Conservation (phyloP, 768 basidiomycete species). For the Saitozyma podzolica region DNA sequence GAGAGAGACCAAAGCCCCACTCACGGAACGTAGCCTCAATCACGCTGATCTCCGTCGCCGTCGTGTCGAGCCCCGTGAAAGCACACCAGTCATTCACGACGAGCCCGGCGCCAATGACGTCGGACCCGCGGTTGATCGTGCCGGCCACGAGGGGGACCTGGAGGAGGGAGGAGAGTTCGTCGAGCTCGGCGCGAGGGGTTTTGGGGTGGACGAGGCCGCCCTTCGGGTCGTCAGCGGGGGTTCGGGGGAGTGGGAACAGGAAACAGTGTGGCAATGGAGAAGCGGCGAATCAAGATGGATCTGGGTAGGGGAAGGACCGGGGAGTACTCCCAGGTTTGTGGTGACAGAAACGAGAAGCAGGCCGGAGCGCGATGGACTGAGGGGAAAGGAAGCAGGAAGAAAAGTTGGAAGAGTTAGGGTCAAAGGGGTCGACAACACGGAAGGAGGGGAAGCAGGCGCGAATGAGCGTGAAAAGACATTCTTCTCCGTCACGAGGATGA, state of each 20-base stretch:
- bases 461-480: neutral
- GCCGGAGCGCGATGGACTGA: neutral
- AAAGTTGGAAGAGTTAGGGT: no score
- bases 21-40: constrained; percentile 96
- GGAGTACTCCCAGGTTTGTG: neutral
- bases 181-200: constrained; percentile 94
- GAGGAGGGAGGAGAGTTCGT: constrained; percentile 88
- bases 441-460: neutral
- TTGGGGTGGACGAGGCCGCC: constrained; percentile 97
- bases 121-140: constrained; percentile 96
- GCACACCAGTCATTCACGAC: constrained; percentile 99
- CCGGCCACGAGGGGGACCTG: constrained; percentile 96
- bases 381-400: no score
- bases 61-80: constrained; percentile 97
- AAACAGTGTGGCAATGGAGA: neutral
- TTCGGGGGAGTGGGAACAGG: neutral
- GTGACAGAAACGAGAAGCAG: neutral
- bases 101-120: constrained; percentile 94
- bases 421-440: neutral
- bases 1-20: constrained; percentile 53
- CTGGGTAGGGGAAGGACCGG: neutral
- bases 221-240: constrained; percentile 14
- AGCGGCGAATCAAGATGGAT: neutral
- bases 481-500: no score
- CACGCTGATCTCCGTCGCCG: constrained; percentile 98